These are phyloP conservation scores for Aspergillus sp. DNA, from an alignment of 2,329 filamentous ascomycete genomes.

Conservation along the genomic window DNA sequence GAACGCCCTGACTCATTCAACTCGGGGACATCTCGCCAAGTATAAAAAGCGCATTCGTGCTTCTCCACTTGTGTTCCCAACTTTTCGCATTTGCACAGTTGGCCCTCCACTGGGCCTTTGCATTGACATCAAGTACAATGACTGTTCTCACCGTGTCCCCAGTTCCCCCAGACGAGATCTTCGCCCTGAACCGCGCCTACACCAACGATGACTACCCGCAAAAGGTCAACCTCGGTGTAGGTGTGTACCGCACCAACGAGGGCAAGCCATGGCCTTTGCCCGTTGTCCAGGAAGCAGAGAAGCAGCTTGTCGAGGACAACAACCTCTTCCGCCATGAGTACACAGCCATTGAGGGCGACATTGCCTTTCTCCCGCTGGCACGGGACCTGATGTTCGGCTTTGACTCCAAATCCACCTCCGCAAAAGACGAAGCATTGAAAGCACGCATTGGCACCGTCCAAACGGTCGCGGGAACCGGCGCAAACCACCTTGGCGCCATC, in stretches of 20 bases:
- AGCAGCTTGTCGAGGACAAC: constrained; percentile 75
- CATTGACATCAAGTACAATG: constrained; percentile 28
- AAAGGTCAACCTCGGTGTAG: constrained; percentile 90
- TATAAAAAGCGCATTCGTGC: constrained; percentile 8
- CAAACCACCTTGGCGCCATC: constrained; percentile 86
- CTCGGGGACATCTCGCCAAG: constrained; percentile 9
- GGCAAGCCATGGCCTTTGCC: constrained; percentile 96
- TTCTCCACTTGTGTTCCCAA: constrained; percentile 17
- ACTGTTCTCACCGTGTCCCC: constrained; percentile 65
- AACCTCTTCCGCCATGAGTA: constrained; percentile 96
- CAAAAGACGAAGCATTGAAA: constrained; percentile 40
- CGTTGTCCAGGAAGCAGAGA: constrained; percentile 82
- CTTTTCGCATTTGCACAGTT: constrained; percentile 12
- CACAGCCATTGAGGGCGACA: constrained; percentile 86
- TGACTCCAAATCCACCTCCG: constrained; percentile 57
- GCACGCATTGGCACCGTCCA: constrained; percentile 71
- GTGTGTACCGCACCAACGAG: constrained; percentile 87
- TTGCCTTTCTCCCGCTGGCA: constrained; percentile 81
- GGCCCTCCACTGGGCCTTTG: background rate
- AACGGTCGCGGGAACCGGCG: constrained; percentile 94
- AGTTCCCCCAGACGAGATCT: constrained; percentile 88
- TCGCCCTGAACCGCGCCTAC: constrained; percentile 84
- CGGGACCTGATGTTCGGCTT: constrained; percentile 77
- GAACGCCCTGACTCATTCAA: constrained; percentile 1
- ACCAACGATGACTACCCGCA: constrained; percentile 70